A percentile compares a stretch with the other conserved stretches of the same genome.
These are phyloP conservation scores for Acanthamoeba healyi DNA, from an alignment of 208 protist genomes.

Conservation along the genomic window DNA sequence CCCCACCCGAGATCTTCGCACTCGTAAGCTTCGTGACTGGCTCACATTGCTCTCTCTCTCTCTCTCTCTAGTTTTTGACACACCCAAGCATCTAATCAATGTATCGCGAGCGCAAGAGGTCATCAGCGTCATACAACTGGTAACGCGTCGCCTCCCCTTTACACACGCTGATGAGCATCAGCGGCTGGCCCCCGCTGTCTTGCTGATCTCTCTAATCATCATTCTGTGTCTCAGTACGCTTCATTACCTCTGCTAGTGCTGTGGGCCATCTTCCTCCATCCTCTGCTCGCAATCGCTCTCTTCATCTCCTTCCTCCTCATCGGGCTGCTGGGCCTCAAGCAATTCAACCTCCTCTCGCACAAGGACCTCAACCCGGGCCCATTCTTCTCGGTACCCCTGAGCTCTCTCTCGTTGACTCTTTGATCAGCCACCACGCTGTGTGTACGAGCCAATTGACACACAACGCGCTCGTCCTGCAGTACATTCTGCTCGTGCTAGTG, in stretches of 20 bases:
- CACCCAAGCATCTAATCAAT: background rate
- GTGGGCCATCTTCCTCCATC: constrained; percentile 53
- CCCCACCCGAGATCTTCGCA: too few relatives aligned
- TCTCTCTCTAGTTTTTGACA: background rate
- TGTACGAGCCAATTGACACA: too few relatives aligned
- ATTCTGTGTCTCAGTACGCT: background rate
- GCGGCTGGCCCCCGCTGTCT: too few relatives aligned
- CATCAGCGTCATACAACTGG: constrained; percentile 41
- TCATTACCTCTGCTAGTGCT: constrained; percentile 28
- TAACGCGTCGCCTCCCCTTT: background rate
- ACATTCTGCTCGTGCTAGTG: background rate
- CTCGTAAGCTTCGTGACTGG: too few relatives aligned
- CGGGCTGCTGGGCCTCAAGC: constrained; percentile 10
- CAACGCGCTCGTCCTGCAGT: too few relatives aligned
- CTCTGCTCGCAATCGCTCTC: constrained; percentile 24
- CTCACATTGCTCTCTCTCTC: background rate
- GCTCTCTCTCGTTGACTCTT: too few relatives aligned
- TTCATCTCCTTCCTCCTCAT: constrained; percentile 62
- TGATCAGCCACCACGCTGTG: too few relatives aligned
- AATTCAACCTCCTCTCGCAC: constrained; percentile 62
- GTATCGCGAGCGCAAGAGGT: constrained; percentile 5
- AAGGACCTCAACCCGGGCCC: constrained; percentile 55
- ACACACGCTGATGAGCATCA: too few relatives aligned
- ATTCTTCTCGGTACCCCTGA: constrained; percentile 11
- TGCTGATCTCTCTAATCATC: background rate